Evolutionary conservation across 2,329 filamentous ascomycete genomes (phyloP), one percentile per base, ranked within the genome.

Genomic region (Aspergillaceae sp.): DNA sequence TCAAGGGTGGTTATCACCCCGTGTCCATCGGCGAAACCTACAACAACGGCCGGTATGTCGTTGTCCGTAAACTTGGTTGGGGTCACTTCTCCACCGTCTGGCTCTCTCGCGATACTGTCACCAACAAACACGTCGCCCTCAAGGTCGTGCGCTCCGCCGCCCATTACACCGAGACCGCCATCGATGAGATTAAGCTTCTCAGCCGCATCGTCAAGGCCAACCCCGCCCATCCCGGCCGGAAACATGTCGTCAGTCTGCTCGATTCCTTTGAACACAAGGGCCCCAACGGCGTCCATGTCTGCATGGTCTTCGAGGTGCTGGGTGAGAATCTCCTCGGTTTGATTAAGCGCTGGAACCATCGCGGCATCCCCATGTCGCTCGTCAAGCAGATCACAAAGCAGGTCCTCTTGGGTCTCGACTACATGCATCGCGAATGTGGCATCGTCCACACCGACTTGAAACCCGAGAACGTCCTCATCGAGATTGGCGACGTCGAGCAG

Each of bases 331-430:
- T 97, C 53, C 73, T 97, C 44, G 91, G 92, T 28, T 71, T 98
- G 63, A 96, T 98, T 76, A 97, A 97, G 79, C 83, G 87, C 59
- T 97, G 91, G 90, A 96, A 97, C 66, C 92, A 97, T 67, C 81
- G 92, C 50, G 92, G 92, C 42, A 97, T 98, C 48, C 92, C 92
- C 38, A 94, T 95, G 83, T 80, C 87, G 10, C 77, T 98, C 9
- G 92, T 97, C 65, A 96, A 96, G 75, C 92, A 97, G 68, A 98
- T 98, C 69, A 94, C 92, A 29, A 97, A 97, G 70, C 92, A 98
- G 71, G 92, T 97, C 7, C 77, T 98, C 41, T 80, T 98, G 29
- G 92, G 92, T 36, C 76, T 98, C 52, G 92, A 98, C 68, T 97
- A 97, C 65, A 78, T 98, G 35, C 92, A 98, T 67, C 83, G 92